Conservation (phyloP, 305 asterid species). For the Fraxinus sp. region DNA sequence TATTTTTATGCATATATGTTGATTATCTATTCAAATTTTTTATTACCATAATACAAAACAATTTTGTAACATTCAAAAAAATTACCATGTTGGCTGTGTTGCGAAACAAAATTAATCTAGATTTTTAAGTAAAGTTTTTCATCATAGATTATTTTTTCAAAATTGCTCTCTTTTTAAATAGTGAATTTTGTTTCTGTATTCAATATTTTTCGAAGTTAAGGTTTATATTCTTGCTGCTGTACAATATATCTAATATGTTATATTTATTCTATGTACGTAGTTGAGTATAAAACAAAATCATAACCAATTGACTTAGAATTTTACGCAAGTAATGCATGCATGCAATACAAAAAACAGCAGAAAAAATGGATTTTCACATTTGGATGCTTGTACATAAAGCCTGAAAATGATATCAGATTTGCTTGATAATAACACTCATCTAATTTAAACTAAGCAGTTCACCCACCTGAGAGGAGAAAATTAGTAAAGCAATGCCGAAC, state of each 20-base stretch:
- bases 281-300: neutral
- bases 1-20: constrained; percentile 16
- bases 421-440: constrained; percentile 35
- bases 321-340: constrained; percentile 1
- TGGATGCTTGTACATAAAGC: constrained; percentile 42
- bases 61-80: no score
- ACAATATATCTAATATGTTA: no score
- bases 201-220: neutral
- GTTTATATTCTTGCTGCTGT: neutral
- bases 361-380: constrained; percentile 29
- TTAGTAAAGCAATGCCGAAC: neutral
- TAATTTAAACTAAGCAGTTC: neutral
- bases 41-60: neutral
- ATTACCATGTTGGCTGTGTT: neutral
- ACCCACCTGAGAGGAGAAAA: constrained; percentile 11
- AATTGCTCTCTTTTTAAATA: neutral
- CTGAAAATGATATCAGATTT: constrained; percentile 47
- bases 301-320: neutral
- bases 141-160: neutral
- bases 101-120: neutral
- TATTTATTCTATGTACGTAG: no score
- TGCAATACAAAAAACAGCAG: neutral
- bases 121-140: neutral
- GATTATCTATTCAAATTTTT: neutral
- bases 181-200: neutral